Conservation (phyloP, 768 basidiomycete genomes). For the Lactarius psammicola region DNA sequence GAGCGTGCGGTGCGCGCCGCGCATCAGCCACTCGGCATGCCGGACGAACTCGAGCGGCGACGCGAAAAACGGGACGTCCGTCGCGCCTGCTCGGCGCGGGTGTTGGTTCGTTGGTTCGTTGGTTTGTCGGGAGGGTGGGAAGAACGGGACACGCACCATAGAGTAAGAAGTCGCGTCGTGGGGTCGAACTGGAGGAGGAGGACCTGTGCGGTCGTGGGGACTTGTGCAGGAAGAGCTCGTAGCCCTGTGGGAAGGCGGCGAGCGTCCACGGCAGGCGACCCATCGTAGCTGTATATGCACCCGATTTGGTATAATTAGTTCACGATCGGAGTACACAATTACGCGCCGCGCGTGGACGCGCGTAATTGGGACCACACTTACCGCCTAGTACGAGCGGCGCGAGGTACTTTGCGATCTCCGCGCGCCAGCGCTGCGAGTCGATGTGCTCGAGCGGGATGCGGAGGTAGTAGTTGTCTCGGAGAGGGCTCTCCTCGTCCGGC, state of each 20-base stretch:
- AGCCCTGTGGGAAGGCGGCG: constrained; percentile 17
- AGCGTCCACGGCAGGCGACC: constrained; percentile 20
- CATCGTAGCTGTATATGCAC: constrained; percentile 11
- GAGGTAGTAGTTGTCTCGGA: constrained; percentile 18
- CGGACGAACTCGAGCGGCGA: constrained; percentile 21
- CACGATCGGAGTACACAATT: neutral
- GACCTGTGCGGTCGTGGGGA: neutral
- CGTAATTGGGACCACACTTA: too few relatives aligned
- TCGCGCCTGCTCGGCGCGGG: constrained; percentile 15
- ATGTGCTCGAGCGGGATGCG: constrained; percentile 11
- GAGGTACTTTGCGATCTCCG: constrained; percentile 21
- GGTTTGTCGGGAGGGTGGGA: too few relatives aligned
- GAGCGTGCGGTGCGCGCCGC: constrained; percentile 15
- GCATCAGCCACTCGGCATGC: constrained; percentile 25
- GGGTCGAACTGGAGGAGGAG: neutral
- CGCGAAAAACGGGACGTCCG: constrained; percentile 12
- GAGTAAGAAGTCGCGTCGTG: constrained; percentile 20
- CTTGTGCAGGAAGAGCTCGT: constrained; percentile 17
- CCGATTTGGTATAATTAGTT: too few relatives aligned
- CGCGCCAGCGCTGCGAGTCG: constrained; percentile 20
- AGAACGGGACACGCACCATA: constrained; percentile 2
- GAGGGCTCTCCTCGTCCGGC: neutral
- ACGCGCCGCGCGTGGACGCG: neutral
- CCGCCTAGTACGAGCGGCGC: constrained; percentile 21
- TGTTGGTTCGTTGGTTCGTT: too few relatives aligned